Percentiles rank a stretch among this genome's conserved stretches.
Conservation (phyloP, 2,329 filamentous ascomycete species). For the Fusarium incarnatum region DNA sequence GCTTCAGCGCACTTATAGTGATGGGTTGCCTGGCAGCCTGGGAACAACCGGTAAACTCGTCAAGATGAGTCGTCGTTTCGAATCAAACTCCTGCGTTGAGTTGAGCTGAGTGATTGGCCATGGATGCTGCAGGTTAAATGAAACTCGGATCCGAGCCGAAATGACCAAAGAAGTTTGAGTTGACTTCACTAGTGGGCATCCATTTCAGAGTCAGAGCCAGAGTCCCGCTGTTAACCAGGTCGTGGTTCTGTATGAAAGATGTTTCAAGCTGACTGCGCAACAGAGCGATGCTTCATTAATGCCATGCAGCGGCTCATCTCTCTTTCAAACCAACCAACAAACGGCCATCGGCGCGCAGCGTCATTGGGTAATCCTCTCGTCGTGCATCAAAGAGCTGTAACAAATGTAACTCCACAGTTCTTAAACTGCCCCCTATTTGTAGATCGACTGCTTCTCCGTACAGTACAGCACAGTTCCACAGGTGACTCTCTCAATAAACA, state of each 20-base stretch:
- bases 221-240: not conserved
- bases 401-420: slow-evolving; percentile 36
- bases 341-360: slow-evolving; percentile 9
- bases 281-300: slow-evolving; percentile 17
- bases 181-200: not conserved
- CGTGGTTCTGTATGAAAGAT: slow-evolving; percentile 25
- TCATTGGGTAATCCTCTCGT: slow-evolving; percentile 16
- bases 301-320: slow-evolving; percentile 24
- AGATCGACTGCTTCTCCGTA: slow-evolving; percentile 31
- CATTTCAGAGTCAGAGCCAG: not conserved
- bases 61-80: slow-evolving; percentile 13
- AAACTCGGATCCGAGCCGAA: slow-evolving; percentile 28
- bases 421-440: slow-evolving; percentile 31
- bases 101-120: slow-evolving; percentile 10
- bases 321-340: slow-evolving; percentile 20
- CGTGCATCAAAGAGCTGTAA: slow-evolving; percentile 30
- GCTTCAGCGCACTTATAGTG: slow-evolving; percentile 18
- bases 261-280: slow-evolving; percentile 29
- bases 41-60: not conserved
- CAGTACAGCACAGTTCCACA: slow-evolving; percentile 8
- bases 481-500: not conserved
- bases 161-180: not conserved
- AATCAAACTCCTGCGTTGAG: slow-evolving; percentile 8
- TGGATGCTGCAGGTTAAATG: slow-evolving; percentile 8
- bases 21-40: not conserved